Conservation (phyloP, 2,329 filamentous ascomycete genomes). For the Didymella keratinophila region DNA sequence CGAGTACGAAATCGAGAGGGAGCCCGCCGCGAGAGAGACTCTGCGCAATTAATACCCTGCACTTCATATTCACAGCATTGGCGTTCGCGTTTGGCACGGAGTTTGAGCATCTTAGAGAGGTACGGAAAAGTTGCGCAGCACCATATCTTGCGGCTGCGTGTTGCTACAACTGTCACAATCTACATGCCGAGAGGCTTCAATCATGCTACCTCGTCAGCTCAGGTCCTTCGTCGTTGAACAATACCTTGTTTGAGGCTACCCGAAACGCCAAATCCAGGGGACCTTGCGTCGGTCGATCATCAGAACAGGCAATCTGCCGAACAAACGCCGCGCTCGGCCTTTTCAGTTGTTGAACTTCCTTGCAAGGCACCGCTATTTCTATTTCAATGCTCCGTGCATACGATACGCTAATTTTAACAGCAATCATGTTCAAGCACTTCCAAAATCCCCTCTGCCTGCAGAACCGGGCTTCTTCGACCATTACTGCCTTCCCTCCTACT, state of each 20-base stretch:
- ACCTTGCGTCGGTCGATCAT: not conserved
- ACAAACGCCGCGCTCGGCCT: not conserved
- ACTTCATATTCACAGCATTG: slow-evolving; percentile 22
- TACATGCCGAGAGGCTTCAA: slow-evolving; percentile 3
- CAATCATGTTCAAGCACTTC: slow-evolving; percentile 4
- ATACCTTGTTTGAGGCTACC: not conserved
- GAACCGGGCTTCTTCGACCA: not conserved
- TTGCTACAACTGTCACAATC: slow-evolving; percentile 1
- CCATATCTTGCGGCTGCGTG: slow-evolving; percentile 1
- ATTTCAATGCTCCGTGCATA: slow-evolving; percentile 13
- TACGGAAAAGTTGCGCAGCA: slow-evolving; percentile 18
- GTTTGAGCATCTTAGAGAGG: slow-evolving; percentile 22
- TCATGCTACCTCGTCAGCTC: not conserved
- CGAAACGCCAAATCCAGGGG: not conserved
- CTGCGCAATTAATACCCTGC: slow-evolving; percentile 42
- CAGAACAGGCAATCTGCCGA: slow-evolving; percentile 1
- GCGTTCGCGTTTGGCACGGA: slow-evolving; percentile 25
- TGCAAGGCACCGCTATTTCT: slow-evolving; percentile 15
- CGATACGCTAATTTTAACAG: slow-evolving; percentile 10
- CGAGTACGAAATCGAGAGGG: slow-evolving; percentile 78
- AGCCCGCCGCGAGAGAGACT: slow-evolving; percentile 55
- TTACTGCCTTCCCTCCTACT: not conserved
- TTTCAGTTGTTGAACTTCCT: not conserved
- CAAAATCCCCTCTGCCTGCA: slow-evolving; percentile 3
- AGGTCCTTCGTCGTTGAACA: not conserved